Percentiles rank a stretch among this genome's conserved stretches.
Conservation (phyloP, 768 basidiomycete species). For the Chiua virens region DNA sequence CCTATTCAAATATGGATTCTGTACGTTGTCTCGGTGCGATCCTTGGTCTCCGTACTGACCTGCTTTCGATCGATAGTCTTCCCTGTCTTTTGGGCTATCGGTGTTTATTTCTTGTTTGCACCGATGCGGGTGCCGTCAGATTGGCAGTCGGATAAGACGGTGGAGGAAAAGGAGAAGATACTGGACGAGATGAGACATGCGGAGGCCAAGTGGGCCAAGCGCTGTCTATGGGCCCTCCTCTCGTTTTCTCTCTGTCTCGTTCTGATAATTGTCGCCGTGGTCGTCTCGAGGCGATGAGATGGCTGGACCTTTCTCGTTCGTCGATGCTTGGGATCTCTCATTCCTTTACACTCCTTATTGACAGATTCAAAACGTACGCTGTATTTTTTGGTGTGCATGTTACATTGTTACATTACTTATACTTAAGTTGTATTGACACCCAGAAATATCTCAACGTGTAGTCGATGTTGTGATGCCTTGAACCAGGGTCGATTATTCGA, state of each 20-base stretch:
- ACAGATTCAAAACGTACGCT: slow-evolving; percentile 11
- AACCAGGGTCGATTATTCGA: no score
- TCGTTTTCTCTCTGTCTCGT: slow-evolving; percentile 42
- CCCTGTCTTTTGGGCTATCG: slow-evolving; percentile 61
- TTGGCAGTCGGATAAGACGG: slow-evolving; percentile 59
- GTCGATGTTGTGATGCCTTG: no score
- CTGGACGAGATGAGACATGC: slow-evolving; percentile 46
- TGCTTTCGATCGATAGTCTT: slow-evolving; percentile 43
- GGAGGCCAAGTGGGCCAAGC: slow-evolving; percentile 57
- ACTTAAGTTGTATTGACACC: no score
- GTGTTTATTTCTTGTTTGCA: slow-evolving; percentile 53
- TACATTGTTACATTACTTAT: slow-evolving; percentile 4
- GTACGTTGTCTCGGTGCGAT: slow-evolving; percentile 34
- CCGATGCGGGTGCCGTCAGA: slow-evolving; percentile 49
- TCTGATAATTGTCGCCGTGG: slow-evolving; percentile 24
- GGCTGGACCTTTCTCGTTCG: slow-evolving; percentile 3
- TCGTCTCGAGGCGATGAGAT: slow-evolving; percentile 23
- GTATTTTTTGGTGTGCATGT: background rate
- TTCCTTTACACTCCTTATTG: slow-evolving; percentile 9
- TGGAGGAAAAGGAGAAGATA: slow-evolving; percentile 47
- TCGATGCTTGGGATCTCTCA: background rate
- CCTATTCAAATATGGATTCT: slow-evolving; percentile 63
- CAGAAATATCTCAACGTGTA: no score
- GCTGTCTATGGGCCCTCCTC: slow-evolving; percentile 55
- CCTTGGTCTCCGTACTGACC: background rate